These are phyloP conservation scores for Pythium myriotylum DNA, from an alignment of 352 stramenopile genomes.

Conservation along the genomic window DNA sequence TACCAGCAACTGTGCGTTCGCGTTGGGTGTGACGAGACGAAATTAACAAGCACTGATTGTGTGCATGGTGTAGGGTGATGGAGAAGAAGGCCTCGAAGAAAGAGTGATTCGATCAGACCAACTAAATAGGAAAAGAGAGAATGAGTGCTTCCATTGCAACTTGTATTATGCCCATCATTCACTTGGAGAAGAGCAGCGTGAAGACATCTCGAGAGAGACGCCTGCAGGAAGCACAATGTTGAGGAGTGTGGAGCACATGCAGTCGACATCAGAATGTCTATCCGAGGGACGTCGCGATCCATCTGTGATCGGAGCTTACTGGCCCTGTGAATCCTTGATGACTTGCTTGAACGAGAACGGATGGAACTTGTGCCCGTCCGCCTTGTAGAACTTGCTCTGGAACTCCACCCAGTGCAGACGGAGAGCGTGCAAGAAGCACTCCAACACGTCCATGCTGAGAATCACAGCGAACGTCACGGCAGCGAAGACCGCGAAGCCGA, in stretches of 20 bases:
- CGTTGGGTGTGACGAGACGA: too few relatives aligned
- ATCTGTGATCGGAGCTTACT: constrained; percentile 24
- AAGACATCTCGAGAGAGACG: too few relatives aligned
- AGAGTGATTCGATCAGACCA: constrained; percentile 9
- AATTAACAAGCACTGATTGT: too few relatives aligned
- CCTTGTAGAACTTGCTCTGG: constrained; percentile 99
- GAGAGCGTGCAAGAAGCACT: constrained; percentile 99
- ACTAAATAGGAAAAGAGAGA: too few relatives aligned
- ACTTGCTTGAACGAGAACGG: constrained; percentile 94
- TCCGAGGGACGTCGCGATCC: constrained; percentile 9
- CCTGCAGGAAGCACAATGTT: too few relatives aligned
- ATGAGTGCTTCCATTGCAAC: too few relatives aligned
- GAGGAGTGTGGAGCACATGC: constrained; percentile 6
- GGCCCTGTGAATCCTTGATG: constrained; percentile 66
- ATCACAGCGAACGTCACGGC: constrained; percentile 97
- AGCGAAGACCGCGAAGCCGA: constrained; percentile 93
- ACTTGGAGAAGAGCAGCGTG: too few relatives aligned
- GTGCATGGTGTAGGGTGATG: constrained; percentile 54
- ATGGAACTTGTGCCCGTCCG: constrained; percentile 96
- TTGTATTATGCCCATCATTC: too few relatives aligned
- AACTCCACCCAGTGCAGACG: constrained; percentile 99
- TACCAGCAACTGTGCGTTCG: constrained; percentile 72
- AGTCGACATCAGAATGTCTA: background rate
- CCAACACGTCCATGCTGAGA: constrained; percentile 99
- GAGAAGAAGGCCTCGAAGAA: constrained; percentile 70